phyloP scores from a whole-genome alignment of 2,329 filamentous ascomycete genomes.

The Ceratocystis ficicola region DNA sequence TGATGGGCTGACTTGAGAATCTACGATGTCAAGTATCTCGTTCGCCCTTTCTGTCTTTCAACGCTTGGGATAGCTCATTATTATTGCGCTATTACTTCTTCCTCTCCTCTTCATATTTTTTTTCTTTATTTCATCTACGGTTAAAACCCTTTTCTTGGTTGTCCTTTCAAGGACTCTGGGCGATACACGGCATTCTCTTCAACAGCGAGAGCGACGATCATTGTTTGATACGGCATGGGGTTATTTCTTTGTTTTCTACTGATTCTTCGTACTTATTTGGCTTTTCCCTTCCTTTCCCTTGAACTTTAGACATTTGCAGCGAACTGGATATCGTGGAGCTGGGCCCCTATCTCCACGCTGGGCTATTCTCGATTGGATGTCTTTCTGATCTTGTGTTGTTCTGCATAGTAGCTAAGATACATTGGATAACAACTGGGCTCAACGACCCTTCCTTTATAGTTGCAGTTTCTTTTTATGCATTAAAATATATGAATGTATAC shows the following conservation, averaged over 20 bases:
- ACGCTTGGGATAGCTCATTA: conserved; percentile 6
- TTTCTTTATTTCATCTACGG: conserved; percentile 3
- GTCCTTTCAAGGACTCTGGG: conserved; percentile 16
- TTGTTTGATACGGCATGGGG: conserved; percentile 20
- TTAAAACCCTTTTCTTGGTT: conserved; percentile 11
- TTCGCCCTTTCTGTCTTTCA: neutral
- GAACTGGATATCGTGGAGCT: neutral
- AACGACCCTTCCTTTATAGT: neutral
- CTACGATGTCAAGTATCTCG: neutral
- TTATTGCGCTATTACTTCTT: neutral
- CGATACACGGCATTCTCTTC: conserved; percentile 22
- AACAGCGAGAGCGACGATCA: conserved; percentile 23
- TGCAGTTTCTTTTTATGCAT: neutral
- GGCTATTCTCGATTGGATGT: neutral
- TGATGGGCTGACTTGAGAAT: neutral
- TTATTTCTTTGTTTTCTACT: conserved; percentile 8
- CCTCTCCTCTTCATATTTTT: conserved; percentile 15
- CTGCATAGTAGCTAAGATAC: neutral
- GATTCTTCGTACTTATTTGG: conserved; percentile 5
- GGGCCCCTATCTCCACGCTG: neutral
- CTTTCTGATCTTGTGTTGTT: conserved; percentile 3
- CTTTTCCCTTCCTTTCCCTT: neutral
- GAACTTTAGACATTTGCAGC: neutral
- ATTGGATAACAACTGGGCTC: conserved; percentile 6
- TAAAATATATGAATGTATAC: neutral